Percentiles rank a stretch among this genome's conserved stretches.
phyloP scores from a whole-genome alignment of 805 yeast genomes.

The Zygosaccharomyces lentus region DNA sequence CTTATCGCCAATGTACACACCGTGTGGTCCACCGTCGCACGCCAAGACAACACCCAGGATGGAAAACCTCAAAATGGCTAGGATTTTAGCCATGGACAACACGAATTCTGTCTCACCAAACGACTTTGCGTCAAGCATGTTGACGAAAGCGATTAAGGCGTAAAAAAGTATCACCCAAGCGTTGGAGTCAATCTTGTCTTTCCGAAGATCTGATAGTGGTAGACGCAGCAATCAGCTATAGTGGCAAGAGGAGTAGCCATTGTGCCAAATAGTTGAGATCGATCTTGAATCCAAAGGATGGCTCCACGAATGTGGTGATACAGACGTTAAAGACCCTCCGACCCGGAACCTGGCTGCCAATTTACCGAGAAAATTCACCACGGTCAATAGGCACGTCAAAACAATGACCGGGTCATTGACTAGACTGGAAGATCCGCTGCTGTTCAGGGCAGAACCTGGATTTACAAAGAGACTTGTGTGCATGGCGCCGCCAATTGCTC shows the following conservation, averaged over 20 bases:
- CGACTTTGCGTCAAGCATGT: conserved; percentile 49
- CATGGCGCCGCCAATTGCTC: conserved; percentile 63
- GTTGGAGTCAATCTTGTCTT: conserved; percentile 45
- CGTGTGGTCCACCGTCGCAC: conserved; percentile 52
- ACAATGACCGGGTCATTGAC: conserved; percentile 52
- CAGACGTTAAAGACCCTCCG: conserved; percentile 50
- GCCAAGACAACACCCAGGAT: conserved; percentile 45
- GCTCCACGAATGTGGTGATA: conserved; percentile 50
- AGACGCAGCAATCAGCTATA: conserved; percentile 57
- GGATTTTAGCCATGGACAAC: conserved; percentile 44
- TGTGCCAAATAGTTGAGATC: conserved; percentile 51
- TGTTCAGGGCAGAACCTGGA: conserved; percentile 52
- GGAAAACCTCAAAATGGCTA: conserved; percentile 47
- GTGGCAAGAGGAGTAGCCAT: conserved; percentile 54
- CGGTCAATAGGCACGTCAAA: conserved; percentile 56
- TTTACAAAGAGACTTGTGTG: conserved; percentile 70
- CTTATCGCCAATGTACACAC: conserved; percentile 46
- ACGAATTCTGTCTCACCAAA: conserved; percentile 58
- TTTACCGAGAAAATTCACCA: conserved; percentile 52
- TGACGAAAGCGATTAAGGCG: conserved; percentile 43
- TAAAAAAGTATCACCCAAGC: conserved; percentile 59
- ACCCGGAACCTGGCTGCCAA: conserved; percentile 51
- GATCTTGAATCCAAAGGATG: conserved; percentile 52
- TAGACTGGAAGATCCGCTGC: conserved; percentile 55
- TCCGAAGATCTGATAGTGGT: conserved; percentile 57